A percentile compares a stretch with the other conserved stretches of the same genome.
Evolutionary conservation across 495 filamentous ascomycete species (phyloP).

Genomic region (Cudoniella acicularis): DNA sequence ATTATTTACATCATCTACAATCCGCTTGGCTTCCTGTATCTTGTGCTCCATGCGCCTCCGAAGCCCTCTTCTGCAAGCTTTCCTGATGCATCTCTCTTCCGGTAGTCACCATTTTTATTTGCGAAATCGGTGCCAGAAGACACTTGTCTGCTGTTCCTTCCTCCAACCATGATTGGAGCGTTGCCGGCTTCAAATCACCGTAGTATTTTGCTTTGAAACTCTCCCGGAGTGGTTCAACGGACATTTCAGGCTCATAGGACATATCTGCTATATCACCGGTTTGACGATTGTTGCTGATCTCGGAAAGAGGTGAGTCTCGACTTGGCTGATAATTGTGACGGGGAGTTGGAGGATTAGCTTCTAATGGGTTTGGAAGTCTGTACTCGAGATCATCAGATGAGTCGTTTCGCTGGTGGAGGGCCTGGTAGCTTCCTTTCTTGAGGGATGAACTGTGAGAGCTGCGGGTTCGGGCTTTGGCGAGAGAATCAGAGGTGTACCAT

Average conservation of each 20-base stretch:
- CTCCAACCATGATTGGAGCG: conserved; percentile 44
- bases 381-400: conserved; percentile 34
- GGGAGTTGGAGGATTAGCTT: conserved; percentile 35
- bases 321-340: not conserved
- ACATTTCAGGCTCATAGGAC: conserved; percentile 5
- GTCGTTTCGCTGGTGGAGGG: conserved; percentile 44
- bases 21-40: conserved; percentile 24
- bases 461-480: conserved; percentile 48
- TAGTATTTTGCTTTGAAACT: conserved; percentile 51
- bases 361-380: conserved; percentile 40
- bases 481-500: conserved; percentile 51
- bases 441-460: conserved; percentile 37
- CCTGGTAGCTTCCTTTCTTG: conserved; percentile 40
- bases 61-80: conserved; percentile 83
- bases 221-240: conserved; percentile 13
- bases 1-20: not conserved
- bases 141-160: conserved; percentile 33
- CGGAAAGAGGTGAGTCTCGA: conserved; percentile 34
- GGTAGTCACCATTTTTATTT: conserved; percentile 29
- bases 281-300: conserved; percentile 36
- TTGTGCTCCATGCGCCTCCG: conserved; percentile 31
- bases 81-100: conserved; percentile 72
- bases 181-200: conserved; percentile 42
- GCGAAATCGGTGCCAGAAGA: conserved; percentile 61
- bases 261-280: conserved; percentile 33